Percentiles rank a stretch among this genome's conserved stretches.
Conservation (phyloP, 1,284 basidiomycete species). For the Coriolopsis trogii region DNA sequence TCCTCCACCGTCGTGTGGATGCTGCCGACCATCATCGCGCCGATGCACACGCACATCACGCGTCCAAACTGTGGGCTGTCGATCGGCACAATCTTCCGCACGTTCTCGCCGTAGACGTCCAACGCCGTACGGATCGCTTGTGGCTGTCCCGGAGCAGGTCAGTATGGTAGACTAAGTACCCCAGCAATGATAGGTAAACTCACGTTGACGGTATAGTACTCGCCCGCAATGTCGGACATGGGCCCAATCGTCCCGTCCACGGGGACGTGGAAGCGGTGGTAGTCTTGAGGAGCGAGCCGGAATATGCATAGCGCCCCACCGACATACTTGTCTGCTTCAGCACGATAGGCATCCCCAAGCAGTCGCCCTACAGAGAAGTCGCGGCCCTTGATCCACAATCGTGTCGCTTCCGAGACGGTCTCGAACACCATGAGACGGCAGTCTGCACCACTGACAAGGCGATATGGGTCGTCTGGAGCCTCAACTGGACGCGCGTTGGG, state of each 20-base stretch:
- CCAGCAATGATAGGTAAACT: too few species aligned
- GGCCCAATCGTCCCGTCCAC: constrained; percentile 84
- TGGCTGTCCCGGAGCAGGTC: constrained; percentile 49
- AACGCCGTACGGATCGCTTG: constrained; percentile 82
- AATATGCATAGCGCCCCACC: constrained; percentile 87
- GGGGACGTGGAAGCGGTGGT: constrained; percentile 95
- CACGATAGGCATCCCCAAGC: constrained; percentile 78
- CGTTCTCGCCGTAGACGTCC: constrained; percentile 96
- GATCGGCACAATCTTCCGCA: constrained; percentile 86
- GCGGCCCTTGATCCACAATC: constrained; percentile 96
- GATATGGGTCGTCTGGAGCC: constrained; percentile 69
- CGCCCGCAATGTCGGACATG: constrained; percentile 81
- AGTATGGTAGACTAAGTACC: too few species aligned
- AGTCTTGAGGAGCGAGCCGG: constrained; percentile 93
- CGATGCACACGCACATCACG: constrained; percentile 88
- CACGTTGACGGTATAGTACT: constrained; percentile 93
- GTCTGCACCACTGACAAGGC: constrained; percentile 89
- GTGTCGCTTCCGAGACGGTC: constrained; percentile 82
- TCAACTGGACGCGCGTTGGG: constrained; percentile 80
- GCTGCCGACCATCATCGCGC: constrained; percentile 94
- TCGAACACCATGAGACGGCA: constrained; percentile 95
- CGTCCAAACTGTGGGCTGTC: constrained; percentile 85
- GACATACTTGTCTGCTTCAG: constrained; percentile 67
- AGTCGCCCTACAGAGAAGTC: constrained; percentile 85
- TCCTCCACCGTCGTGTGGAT: constrained; percentile 87